A percentile compares a stretch with the other conserved stretches of the same genome.
These are phyloP conservation scores for Blastocystis sp. DNA, from an alignment of 352 stramenopile genomes.

Conservation along the genomic window DNA sequence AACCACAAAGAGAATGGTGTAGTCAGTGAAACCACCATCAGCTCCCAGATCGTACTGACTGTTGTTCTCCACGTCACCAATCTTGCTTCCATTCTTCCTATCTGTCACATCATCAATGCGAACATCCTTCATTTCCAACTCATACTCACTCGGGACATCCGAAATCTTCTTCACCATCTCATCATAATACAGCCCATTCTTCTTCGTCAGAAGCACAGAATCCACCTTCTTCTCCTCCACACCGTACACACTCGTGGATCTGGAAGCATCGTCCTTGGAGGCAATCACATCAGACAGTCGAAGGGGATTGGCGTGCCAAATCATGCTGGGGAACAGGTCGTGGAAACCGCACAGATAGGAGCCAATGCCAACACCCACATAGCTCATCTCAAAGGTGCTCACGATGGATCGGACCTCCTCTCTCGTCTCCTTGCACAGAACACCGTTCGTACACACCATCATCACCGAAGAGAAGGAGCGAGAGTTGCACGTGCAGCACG, in stretches of 20 bases:
- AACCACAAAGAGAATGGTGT: conserved; percentile 56
- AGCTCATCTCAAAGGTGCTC: conserved; percentile 18
- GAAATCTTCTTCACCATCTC: conserved; percentile 9
- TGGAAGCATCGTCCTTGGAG: not conserved
- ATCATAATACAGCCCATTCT: not conserved
- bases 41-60: conserved; percentile 40
- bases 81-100: not conserved
- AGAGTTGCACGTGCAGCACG: conserved; percentile 11
- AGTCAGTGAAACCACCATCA: conserved; percentile 50
- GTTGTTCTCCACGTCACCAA: not conserved
- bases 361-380: not conserved
- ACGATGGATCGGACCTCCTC: conserved; percentile 12
- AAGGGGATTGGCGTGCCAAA: conserved; percentile 36
- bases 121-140: not conserved
- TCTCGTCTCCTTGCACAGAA: not conserved
- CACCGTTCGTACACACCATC: conserved; percentile 46
- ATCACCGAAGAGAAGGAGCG: conserved; percentile 14
- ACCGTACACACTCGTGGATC: not conserved
- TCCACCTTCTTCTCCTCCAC: not conserved
- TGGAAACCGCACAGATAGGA: conserved; percentile 27
- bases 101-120: conserved; percentile 5
- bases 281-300: not conserved
- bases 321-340: conserved; percentile 44
- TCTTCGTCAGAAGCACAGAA: not conserved
- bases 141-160: not conserved